Evolutionary conservation across 2,329 filamentous ascomycete species (phyloP).

Genomic region (Sclerotinia spermophila): DNA sequence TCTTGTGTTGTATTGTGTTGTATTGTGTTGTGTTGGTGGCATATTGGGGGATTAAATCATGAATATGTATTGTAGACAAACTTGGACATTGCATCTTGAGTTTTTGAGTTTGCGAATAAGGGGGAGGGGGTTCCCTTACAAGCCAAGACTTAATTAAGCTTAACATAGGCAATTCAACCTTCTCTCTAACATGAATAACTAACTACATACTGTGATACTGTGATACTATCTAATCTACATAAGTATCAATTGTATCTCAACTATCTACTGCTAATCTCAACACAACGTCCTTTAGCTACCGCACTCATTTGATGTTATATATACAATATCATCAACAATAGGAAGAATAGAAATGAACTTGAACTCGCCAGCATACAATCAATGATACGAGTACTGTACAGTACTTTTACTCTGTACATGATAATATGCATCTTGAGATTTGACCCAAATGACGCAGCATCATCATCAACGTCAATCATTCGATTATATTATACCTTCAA

Average conservation of each 20-base stretch:
- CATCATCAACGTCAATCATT: not conserved
- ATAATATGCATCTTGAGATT: not conserved
- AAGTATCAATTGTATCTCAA: not conserved
- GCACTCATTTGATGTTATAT: not conserved
- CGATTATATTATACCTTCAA: not conserved
- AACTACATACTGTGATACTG: no score
- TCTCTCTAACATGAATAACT: not conserved
- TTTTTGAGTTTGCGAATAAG: conserved; percentile 7
- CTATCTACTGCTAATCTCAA: not conserved
- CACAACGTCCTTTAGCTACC: not conserved
- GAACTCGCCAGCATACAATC: not conserved
- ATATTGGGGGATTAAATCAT: not conserved
- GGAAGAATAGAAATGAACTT: not conserved
- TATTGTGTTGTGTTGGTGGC: not conserved
- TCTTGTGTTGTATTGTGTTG: not conserved
- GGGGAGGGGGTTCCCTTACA: not conserved
- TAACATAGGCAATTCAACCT: not conserved
- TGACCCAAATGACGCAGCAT: not conserved
- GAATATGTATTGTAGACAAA: not conserved
- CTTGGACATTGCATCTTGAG: not conserved
- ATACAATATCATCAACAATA: not conserved
- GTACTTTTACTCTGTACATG: not conserved
- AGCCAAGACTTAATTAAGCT: not conserved
- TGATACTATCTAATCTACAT: no score
- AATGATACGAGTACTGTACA: not conserved